Conservation (phyloP, 2,329 filamentous ascomycete species). For the Neurospora sp. region DNA sequence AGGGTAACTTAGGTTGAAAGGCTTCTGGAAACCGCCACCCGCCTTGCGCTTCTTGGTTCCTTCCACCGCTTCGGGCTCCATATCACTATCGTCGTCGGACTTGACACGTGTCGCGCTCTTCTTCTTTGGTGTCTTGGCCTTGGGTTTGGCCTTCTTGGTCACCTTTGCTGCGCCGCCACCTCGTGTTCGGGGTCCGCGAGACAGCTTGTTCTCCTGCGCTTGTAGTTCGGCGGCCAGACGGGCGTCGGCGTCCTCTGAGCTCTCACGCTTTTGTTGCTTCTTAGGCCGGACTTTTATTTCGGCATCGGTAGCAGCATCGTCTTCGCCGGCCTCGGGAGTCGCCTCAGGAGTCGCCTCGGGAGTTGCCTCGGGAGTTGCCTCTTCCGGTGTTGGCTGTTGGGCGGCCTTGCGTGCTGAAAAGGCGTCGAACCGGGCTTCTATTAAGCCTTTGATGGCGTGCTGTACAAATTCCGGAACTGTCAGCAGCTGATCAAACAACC, state of each 20-base stretch:
- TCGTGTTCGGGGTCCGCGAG: constrained; percentile 62
- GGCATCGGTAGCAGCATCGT: constrained; percentile 25
- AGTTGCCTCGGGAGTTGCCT: constrained; percentile 21
- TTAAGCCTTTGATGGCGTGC: constrained; percentile 62
- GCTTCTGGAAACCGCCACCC: constrained; percentile 88
- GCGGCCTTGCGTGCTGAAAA: constrained; percentile 42
- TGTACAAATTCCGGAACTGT: constrained; percentile 21
- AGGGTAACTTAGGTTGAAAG: constrained; percentile 62
- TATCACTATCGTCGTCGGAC: constrained; percentile 67
- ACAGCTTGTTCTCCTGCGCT: constrained; percentile 74
- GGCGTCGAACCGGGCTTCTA: constrained; percentile 65
- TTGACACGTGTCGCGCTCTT: constrained; percentile 69
- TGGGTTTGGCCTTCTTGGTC: constrained; percentile 52
- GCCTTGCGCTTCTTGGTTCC: constrained; percentile 66
- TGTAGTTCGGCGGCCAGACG: constrained; percentile 80
- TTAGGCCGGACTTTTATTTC: constrained; percentile 41
- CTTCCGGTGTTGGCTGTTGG: constrained; percentile 18
- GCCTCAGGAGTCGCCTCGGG: constrained; percentile 22
- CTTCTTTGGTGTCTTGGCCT: constrained; percentile 54
- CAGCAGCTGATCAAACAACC: constrained; percentile 1
- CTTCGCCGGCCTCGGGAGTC: constrained; percentile 22
- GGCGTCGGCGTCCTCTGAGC: constrained; percentile 70
- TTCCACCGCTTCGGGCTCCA: constrained; percentile 45
- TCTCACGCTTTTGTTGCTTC: constrained; percentile 61
- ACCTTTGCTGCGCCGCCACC: constrained; percentile 49